Evolutionary conservation across 108 stramenopile genomes (phyloP), one percentile per base, ranked within the genome.

Genomic region (Fragilaria crotonensis): DNA sequence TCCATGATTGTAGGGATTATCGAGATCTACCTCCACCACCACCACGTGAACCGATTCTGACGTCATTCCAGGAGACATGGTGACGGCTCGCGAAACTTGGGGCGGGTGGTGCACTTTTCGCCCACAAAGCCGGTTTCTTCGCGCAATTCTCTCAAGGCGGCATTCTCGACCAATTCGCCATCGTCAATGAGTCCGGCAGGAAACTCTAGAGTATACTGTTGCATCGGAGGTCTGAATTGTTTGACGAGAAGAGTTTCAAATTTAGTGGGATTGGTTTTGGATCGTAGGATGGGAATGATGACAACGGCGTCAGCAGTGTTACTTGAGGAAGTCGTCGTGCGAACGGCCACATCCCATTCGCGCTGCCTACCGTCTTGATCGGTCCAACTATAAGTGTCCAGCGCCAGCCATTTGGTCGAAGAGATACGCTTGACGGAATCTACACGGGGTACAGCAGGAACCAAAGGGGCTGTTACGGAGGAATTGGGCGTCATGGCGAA

Each of bases 121-220:
- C 87, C 87, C 0, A 79, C 62, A 30, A 72, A 89, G 19, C 83
- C 83, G 23, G 84, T 85, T 59, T 89, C 88, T 57, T 89, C 88
- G 0, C 48, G 36, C 28, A 89, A 68, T 65, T 89, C 88, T 18
- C 88, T 55, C 22, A 71, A 25, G 20, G 87, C 87, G 1, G 78
- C 75, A 32, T 67, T 36, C 30, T 60, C 77, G 2, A 76, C 68
- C 11, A 52, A 65, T 52, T 85, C 88, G n/a, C 64, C 72, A 4
- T 46, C 46, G 61, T 89, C 88, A 58, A 89, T 85, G 44, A 89
- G 63, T 7, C 88, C 88, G n/a, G 88, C 88, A 3, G 88, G 88
- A 32, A 89, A 67, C 57, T 89, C 88, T 29, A 89, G 52, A 9
- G 83, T 84, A 21, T 58, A 54, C 22, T 53, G 54, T 20, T 75